phyloP scores from a whole-genome alignment of 1,284 basidiomycete genomes.

The Trichosporon sp. region DNA sequence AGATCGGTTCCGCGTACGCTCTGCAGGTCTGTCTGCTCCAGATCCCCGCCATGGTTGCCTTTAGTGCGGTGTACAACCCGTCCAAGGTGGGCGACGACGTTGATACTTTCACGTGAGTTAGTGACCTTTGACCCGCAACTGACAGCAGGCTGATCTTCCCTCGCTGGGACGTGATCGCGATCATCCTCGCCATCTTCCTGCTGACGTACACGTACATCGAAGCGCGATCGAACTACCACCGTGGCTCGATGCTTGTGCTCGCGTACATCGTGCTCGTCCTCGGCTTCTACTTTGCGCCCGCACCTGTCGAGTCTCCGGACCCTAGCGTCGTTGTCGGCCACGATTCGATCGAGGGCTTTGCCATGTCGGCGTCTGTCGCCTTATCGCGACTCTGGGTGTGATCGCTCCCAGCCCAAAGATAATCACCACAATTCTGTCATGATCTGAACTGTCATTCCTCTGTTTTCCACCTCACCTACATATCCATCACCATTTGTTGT shows the following conservation, averaged over 20 bases:
- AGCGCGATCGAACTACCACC: constrained; percentile 94
- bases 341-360: constrained; percentile 6
- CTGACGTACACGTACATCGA: constrained; percentile 99
- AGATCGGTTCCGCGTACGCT: constrained; percentile 98
- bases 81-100: constrained; percentile 77
- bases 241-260: constrained; percentile 87
- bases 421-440: not conserved
- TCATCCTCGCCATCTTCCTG: constrained; percentile 92
- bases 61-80: constrained; percentile 90
- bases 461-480: not conserved
- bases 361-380: constrained; percentile 3
- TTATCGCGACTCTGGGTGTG: constrained; percentile 3
- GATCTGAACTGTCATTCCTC: not conserved
- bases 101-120: constrained; percentile 79
- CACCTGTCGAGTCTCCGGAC: constrained; percentile 23
- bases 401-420: not conserved
- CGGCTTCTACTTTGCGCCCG: constrained; percentile 75
- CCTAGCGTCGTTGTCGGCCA: constrained; percentile 19
- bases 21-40: constrained; percentile 97
- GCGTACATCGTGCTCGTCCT: constrained; percentile 81
- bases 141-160: constrained; percentile 86
- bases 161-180: constrained; percentile 94
- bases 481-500: constrained; percentile 7
- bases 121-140: not conserved
- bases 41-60: constrained; percentile 98